Base-by-base conservation (phyloP, 352 stramenopile species). In the Pythium sukuiense region DNA sequence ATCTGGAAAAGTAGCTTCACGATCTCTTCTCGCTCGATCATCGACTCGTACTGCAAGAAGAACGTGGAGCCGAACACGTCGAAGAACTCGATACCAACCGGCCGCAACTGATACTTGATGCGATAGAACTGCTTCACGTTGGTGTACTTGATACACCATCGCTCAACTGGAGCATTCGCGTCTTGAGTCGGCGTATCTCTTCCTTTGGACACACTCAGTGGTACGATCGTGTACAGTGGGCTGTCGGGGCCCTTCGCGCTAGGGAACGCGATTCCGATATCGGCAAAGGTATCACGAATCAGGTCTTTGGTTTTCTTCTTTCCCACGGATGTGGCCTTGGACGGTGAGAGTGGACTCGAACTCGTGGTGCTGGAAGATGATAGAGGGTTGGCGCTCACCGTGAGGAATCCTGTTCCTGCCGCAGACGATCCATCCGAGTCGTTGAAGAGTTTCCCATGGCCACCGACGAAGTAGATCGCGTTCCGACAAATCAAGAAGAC, bases 21-120 rank as follows among this genome's bases (percentile, higher is more conserved):
- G 35, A 91, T 59, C 52, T 92, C 83, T 61, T 93, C 83, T 20
- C 85, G 76, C 24, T 88, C 76, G 6, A 16, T 14, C 7, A 59
- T 58, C 0, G 75, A 80, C n/a, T 93, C 81, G 48, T 88, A 83
- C 54, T 91, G 83, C 0, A 91, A 52, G 43, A 93, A 93, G 61
- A 81, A 92, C 0, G 83, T 92, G 7, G 76, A 81, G 0, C 86
- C 86, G 32, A 73, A 82, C 14, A 71, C 82, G 49, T 90, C 82
- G 30, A 92, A 91, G 52, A 90, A 85, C 60, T 94, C 86, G 54
- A 94, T 88, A 0, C 74, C 86, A 6, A 92, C 76, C 2, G 82
- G 83, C 14, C 86, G 83, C 39, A 94, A 71, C 30, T 94, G 86
- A 32, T 90, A 94, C 50, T 90, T 89, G 43, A 92, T 88, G 26